Percentiles rank a stretch among this genome's conserved stretches.
Evolutionary conservation across 2,329 filamentous ascomycete genomes (phyloP).

Genomic region (Xylariaceae sp.): DNA sequence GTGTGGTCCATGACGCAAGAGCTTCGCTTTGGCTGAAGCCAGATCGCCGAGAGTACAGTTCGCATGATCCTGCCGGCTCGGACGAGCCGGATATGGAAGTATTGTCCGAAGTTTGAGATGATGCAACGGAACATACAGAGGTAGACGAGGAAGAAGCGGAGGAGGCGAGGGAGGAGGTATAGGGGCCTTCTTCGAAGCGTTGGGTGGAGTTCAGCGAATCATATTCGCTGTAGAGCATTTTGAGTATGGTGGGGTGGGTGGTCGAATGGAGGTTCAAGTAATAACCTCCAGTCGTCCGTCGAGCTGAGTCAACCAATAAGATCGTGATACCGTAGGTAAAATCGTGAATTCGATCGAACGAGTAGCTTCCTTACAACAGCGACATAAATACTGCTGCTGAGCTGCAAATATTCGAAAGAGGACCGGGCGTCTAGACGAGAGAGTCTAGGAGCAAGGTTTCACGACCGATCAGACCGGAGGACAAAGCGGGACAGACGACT

Average conservation of each 20-base stretch:
- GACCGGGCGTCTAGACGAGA: constrained; percentile 41
- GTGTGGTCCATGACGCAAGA: constrained; percentile 30
- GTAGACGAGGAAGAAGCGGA: constrained; percentile 72
- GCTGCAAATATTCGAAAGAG: constrained; percentile 42
- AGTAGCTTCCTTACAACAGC: constrained; percentile 37
- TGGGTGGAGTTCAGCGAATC: constrained; percentile 50
- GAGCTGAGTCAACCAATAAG: constrained; percentile 47
- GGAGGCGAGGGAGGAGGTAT: constrained; percentile 67
- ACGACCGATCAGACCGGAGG: constrained; percentile 56
- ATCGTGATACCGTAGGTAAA: constrained; percentile 35
- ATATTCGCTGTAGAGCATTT: constrained; percentile 56
- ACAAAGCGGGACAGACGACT: constrained; percentile 62
- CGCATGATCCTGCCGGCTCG: constrained; percentile 46
- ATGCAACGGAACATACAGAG: constrained; percentile 73
- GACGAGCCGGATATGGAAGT: constrained; percentile 61
- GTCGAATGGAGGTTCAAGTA: constrained; percentile 10
- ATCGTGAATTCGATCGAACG: constrained; percentile 39
- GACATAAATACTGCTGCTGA: constrained; percentile 30
- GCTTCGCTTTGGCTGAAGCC: constrained; percentile 3
- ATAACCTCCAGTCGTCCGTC: constrained; percentile 54
- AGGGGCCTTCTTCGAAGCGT: constrained; percentile 53
- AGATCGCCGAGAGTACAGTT: constrained; percentile 33
- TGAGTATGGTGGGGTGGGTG: constrained; percentile 36
- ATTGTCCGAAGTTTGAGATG: constrained; percentile 66
- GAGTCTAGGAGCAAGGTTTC: constrained; percentile 44